Conservation (phyloP, 1,284 basidiomycete species). For the Erythrobasidium hasegawianum region DNA sequence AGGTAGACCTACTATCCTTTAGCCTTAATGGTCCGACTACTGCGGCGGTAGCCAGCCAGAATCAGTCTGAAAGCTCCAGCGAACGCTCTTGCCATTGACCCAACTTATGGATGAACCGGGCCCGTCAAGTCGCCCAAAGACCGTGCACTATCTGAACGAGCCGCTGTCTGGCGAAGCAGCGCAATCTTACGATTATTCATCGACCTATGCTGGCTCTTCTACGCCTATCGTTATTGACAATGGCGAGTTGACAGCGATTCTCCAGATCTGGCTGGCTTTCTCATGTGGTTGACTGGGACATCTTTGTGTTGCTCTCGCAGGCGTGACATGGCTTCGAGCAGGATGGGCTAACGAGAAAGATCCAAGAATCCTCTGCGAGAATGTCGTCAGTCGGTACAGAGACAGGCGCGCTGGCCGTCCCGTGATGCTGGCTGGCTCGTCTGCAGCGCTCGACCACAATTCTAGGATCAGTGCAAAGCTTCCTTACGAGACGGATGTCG, state of each 20-base stretch:
- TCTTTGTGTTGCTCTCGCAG: slow-evolving; percentile 40
- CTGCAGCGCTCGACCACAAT: slow-evolving; percentile 74
- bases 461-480: slow-evolving; percentile 70
- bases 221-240: slow-evolving; percentile 87
- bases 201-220: slow-evolving; percentile 17
- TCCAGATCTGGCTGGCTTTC: slow-evolving; percentile 7
- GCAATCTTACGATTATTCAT: slow-evolving; percentile 13
- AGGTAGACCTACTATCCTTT: no score
- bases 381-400: slow-evolving; percentile 77
- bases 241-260: slow-evolving; percentile 53
- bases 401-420: slow-evolving; percentile 77
- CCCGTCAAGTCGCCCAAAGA: not conserved
- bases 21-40: no score
- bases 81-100: no score
- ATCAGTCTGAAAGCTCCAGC: no score
- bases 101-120: no score
- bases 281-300: not conserved
- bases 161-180: slow-evolving; percentile 7
- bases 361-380: slow-evolving; percentile 60
- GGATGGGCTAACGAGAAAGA: slow-evolving; percentile 64
- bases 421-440: slow-evolving; percentile 76
- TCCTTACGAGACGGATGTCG: slow-evolving; percentile 84
- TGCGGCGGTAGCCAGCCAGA: no score
- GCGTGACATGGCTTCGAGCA: slow-evolving; percentile 78
- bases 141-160: slow-evolving; percentile 33